A percentile compares a stretch with the other conserved stretches of the same genome.
phyloP scores from a whole-genome alignment of 805 yeast genomes.

The Blastobotrys chiropterorum region DNA sequence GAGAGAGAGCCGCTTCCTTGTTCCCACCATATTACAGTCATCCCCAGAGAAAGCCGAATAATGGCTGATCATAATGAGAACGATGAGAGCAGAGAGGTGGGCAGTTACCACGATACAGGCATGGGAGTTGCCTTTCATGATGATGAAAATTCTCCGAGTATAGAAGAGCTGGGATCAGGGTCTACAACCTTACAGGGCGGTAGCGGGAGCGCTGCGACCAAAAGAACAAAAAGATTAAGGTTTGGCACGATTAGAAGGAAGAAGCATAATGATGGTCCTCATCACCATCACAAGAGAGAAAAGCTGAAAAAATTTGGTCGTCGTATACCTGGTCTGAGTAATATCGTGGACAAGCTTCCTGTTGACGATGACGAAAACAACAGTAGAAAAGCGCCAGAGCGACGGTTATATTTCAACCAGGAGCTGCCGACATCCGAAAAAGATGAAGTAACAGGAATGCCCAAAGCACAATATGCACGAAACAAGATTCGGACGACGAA shows the following conservation, averaged over 20 bases:
- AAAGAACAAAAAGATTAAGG: background rate
- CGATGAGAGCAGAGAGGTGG: too few species aligned
- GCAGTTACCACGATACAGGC: too few species aligned
- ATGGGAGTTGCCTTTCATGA: too few species aligned
- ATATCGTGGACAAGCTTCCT: too few species aligned
- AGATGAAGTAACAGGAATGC: constrained; percentile 57
- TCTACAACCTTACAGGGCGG: too few species aligned
- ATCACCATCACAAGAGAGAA: background rate
- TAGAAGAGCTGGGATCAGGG: background rate
- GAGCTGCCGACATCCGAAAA: constrained; percentile 41
- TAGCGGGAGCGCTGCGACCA: background rate
- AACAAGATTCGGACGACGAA: constrained; percentile 94
- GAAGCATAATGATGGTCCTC: background rate
- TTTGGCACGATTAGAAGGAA: background rate
- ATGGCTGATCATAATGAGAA: too few species aligned
- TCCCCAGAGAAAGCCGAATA: too few species aligned
- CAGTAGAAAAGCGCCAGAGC: constrained; percentile 9
- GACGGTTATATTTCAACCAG: constrained; percentile 45
- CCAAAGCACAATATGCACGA: constrained; percentile 60
- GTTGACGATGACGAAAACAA: constrained; percentile 12
- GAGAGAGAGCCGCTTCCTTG: too few species aligned
- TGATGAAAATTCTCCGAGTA: too few species aligned
- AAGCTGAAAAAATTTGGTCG: constrained; percentile 12
- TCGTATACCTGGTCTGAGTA: constrained; percentile 16
- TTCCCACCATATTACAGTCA: too few species aligned